These are phyloP conservation scores for Polysphondylium violaceum DNA, from an alignment of 78 protist species.

Conservation along the genomic window DNA sequence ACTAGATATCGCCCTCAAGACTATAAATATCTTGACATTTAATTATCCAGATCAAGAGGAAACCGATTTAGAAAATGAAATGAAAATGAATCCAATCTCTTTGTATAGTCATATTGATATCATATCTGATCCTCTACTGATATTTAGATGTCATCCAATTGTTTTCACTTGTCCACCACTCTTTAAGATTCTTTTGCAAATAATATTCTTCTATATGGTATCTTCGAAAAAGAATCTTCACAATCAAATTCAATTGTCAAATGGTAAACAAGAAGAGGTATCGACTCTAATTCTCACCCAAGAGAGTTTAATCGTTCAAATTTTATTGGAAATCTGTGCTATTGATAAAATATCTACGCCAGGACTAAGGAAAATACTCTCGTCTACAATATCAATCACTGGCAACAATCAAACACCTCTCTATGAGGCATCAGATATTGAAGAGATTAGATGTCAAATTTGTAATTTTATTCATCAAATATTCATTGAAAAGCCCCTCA, in stretches of 20 bases:
- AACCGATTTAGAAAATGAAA: too few relatives aligned
- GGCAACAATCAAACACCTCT: background rate
- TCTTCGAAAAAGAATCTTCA: conserved; percentile 65
- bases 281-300: conserved; percentile 67
- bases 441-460: conserved; percentile 55
- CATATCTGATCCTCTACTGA: conserved; percentile 47
- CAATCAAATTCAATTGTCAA: conserved; percentile 17
- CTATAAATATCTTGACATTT: conserved; percentile 38
- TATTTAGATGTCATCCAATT: conserved; percentile 49
- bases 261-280: conserved; percentile 47
- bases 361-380: background rate
- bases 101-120: conserved; percentile 44
- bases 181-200: conserved; percentile 47
- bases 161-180: conserved; percentile 65
- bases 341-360: conserved; percentile 4
- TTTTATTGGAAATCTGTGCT: conserved; percentile 64
- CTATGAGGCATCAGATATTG: conserved; percentile 33
- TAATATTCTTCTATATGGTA: conserved; percentile 63
- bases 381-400: background rate
- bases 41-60: background rate
- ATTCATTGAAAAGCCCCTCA: conserved; percentile 70
- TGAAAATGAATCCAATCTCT: background rate
- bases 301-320: conserved; percentile 71
- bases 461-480: conserved; percentile 71
- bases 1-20: conserved; percentile 34